Evolutionary conservation across 2,329 filamentous ascomycete species (phyloP).

Genomic region (Dendryphion nanum): DNA sequence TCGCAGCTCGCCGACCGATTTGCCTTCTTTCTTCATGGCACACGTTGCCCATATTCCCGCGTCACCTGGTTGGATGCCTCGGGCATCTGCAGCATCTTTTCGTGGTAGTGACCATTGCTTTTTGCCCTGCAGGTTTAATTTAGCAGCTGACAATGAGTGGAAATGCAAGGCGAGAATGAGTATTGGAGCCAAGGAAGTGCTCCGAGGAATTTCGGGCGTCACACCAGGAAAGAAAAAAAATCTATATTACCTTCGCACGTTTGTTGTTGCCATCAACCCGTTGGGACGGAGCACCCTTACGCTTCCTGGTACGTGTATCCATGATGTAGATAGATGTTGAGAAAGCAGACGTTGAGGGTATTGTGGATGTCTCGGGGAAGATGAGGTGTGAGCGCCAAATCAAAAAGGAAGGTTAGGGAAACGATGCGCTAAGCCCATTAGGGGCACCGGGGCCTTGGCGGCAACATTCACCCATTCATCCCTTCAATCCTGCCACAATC

Average conservation of each 20-base stretch:
- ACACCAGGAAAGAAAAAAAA: slow-evolving; percentile 11
- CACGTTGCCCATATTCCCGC: slow-evolving; percentile 77
- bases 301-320: slow-evolving; percentile 28
- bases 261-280: slow-evolving; percentile 29
- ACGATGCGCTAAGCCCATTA: not conserved
- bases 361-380: not conserved
- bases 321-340: slow-evolving; percentile 10
- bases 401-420: not conserved
- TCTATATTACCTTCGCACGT: slow-evolving; percentile 36
- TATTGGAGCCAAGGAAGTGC: slow-evolving; percentile 11
- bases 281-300: slow-evolving; percentile 35
- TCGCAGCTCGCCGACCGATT: slow-evolving; percentile 66
- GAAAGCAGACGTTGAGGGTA: not conserved
- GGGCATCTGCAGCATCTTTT: slow-evolving; percentile 29
- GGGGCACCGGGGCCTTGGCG: not conserved
- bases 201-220: slow-evolving; percentile 6
- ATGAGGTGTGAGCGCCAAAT: not conserved
- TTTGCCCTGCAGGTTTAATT: slow-evolving; percentile 34
- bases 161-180: slow-evolving; percentile 19
- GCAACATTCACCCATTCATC: too few relatives aligned
- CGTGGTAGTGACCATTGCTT: slow-evolving; percentile 46
- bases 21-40: slow-evolving; percentile 67
- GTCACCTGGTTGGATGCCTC: slow-evolving; percentile 63
- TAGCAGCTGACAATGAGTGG: slow-evolving; percentile 11
- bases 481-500: too few relatives aligned